phyloP scores from a whole-genome alignment of 2,329 filamentous ascomycete genomes.

The Aspergillus eucalypticola region DNA sequence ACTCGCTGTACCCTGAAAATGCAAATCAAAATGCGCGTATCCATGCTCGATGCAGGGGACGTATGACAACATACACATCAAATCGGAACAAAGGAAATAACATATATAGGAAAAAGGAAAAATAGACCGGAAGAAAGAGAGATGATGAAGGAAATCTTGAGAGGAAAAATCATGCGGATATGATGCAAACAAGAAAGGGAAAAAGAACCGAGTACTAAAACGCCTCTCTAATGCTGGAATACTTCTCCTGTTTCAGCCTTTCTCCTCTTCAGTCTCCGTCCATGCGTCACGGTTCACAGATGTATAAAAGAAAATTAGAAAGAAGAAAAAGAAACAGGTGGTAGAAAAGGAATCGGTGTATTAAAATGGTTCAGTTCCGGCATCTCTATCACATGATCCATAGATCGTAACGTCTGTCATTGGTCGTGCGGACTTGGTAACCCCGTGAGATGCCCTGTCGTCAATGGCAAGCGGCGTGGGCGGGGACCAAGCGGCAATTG shows the following conservation, averaged over 20 bases:
- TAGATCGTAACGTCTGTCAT: conserved; percentile 45
- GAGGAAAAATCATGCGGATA: conserved; percentile 18
- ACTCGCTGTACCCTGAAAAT: conserved; percentile 27
- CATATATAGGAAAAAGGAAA: conserved; percentile 5
- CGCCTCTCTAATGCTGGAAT: conserved; percentile 32
- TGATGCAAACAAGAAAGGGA: conserved; percentile 15
- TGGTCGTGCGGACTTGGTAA: conserved; percentile 31
- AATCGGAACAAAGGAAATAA: conserved; percentile 32
- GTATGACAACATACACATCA: conserved; percentile 87
- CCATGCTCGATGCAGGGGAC: conserved; percentile 19
- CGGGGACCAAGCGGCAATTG: conserved; percentile 5
- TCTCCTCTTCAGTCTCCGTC: conserved; percentile 11
- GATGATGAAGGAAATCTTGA: conserved; percentile 9
- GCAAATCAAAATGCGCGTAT: conserved; percentile 17
- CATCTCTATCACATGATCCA: conserved; percentile 45
- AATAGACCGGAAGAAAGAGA: conserved; percentile 5
- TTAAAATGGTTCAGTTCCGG: conserved; percentile 27
- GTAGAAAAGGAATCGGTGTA: conserved; percentile 13
- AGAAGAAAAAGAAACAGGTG: conserved; percentile 13
- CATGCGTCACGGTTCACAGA: conserved; percentile 9
- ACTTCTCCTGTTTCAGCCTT: conserved; percentile 23
- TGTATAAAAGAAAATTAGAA: conserved; percentile 14
- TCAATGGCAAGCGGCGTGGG: conserved; percentile 8
- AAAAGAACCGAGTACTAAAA: conserved; percentile 18
- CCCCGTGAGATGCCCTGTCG: conserved; percentile 19